Conservation (phyloP, 2,329 filamentous ascomycete genomes). For the Pseudogymnoascus sp. region DNA sequence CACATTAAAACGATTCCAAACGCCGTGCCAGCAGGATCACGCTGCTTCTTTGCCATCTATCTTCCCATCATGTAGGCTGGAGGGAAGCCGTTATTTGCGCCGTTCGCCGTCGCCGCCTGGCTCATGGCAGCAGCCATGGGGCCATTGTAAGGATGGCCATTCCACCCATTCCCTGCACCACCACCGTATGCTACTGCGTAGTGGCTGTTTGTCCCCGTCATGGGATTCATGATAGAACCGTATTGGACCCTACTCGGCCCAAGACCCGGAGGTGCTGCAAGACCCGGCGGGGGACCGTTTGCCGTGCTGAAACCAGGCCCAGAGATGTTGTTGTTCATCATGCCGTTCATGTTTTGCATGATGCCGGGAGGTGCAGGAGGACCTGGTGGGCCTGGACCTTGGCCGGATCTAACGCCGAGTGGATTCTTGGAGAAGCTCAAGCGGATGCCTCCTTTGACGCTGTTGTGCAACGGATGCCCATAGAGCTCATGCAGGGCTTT, state of each 20-base stretch:
- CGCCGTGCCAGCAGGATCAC: background rate
- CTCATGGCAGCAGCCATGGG: constrained; percentile 23
- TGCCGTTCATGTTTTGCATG: constrained; percentile 49
- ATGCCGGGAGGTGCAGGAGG: constrained; percentile 34
- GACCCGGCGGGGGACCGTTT: constrained; percentile 68
- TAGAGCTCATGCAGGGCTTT: constrained; percentile 87
- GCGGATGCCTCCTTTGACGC: constrained; percentile 87
- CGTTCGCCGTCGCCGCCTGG: constrained; percentile 22
- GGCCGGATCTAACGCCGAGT: constrained; percentile 76
- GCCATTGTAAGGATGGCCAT: constrained; percentile 20
- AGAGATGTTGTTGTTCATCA: constrained; percentile 35
- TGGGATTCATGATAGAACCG: constrained; percentile 19
- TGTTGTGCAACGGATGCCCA: constrained; percentile 79
- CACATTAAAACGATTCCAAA: constrained; percentile 9
- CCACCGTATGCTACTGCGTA: constrained; percentile 14
- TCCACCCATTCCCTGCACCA: constrained; percentile 22
- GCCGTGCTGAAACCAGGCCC: constrained; percentile 30
- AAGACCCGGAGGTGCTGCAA: constrained; percentile 66
- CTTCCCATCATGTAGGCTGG: constrained; percentile 31
- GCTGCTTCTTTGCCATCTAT: constrained; percentile 17
- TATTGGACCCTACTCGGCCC: constrained; percentile 23
- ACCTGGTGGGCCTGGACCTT: constrained; percentile 34
- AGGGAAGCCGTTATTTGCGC: constrained; percentile 24
- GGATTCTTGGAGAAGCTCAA: constrained; percentile 97
- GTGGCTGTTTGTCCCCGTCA: constrained; percentile 18